These are phyloP conservation scores for Ascochyta lentis DNA, from an alignment of 2,329 filamentous ascomycete species.

Conservation along the genomic window DNA sequence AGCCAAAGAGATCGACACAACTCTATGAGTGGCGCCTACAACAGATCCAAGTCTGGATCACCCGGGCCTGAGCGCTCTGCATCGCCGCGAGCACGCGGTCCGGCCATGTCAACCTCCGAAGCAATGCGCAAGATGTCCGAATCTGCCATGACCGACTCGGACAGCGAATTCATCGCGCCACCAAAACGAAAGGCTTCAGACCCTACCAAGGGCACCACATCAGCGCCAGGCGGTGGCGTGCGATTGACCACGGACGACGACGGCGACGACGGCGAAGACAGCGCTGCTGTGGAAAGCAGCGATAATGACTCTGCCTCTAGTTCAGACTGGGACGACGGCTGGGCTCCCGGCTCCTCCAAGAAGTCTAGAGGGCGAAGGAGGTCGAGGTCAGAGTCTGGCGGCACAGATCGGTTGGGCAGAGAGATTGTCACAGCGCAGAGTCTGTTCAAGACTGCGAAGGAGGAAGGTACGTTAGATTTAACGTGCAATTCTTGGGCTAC, in stretches of 20 bases:
- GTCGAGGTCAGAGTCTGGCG: slow-evolving; percentile 41
- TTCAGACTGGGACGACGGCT: slow-evolving; percentile 71
- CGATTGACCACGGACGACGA: slow-evolving; percentile 60
- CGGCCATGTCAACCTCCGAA: slow-evolving; percentile 9
- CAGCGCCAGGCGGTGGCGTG: slow-evolving; percentile 57
- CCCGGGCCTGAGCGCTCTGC: slow-evolving; percentile 46
- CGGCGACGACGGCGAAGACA: slow-evolving; percentile 65
- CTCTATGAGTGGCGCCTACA: slow-evolving; percentile 47
- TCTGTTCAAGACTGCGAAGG: slow-evolving; percentile 75
- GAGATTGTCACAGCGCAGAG: slow-evolving; percentile 60
- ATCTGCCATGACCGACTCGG: slow-evolving; percentile 17
- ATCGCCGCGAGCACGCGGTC: slow-evolving; percentile 39
- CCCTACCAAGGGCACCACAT: slow-evolving; percentile 47
- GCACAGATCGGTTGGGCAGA: slow-evolving; percentile 45
- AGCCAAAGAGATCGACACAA: slow-evolving; percentile 47
- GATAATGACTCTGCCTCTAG: slow-evolving; percentile 64
- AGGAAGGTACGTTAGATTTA: slow-evolving; percentile 68
- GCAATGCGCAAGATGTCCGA: slow-evolving; percentile 21
- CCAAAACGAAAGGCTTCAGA: slow-evolving; percentile 57
- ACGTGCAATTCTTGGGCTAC: background rate
- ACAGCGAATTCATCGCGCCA: slow-evolving; percentile 7
- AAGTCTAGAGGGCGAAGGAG: slow-evolving; percentile 50
- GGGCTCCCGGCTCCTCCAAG: slow-evolving; percentile 37
- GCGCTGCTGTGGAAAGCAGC: slow-evolving; percentile 68
- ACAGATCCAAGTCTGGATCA: slow-evolving; percentile 50